Evolutionary conservation across 345 rosid species (phyloP), one percentile per base, ranked within the genome.

Genomic region (Gynandropsis gynandra): DNA sequence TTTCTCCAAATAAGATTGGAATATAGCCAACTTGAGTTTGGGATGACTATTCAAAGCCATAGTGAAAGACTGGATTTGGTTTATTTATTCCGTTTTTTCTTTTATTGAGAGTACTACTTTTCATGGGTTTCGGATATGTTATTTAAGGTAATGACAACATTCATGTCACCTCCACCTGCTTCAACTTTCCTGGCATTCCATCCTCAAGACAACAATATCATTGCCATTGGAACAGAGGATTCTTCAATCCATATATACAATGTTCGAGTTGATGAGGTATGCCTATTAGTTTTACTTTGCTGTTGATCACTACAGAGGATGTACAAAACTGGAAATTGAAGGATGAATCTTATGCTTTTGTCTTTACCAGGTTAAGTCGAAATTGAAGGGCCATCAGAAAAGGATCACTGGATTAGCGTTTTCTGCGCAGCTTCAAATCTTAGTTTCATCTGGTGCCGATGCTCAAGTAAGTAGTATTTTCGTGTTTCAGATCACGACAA

Each of bases 381-480:
- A 76, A 66, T 63, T 89, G 27, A 85, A 63, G 63, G 93, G 95
- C 59, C 97, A 85, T 53, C 82, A 74, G 50, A 82, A 83, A 69
- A 73, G 70, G 48, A 69, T 89, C 21, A 83, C 78, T 3, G 95
- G 97, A 44, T 72, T 89, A 51, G 95, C 95, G 46, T 89, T 85
- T 74, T 79, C 95, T 45, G 59, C 55, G 8, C 64, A 42, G 39
- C 76, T 79, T 42, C 83, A 79, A 51, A 57, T 67, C 40, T 71
- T 89, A 12, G 85, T 85, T 47, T 89, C 97, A 15, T 77, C 93
- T 4, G 97, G 95, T 24, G 93, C 89, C 10, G 97, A 89, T 78
- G 80, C 93, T 65, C 95, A 81, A 83, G 97, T 82, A 49, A 72
- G 62, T 5, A 10, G 20, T 11, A 19, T 10, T 14, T 35, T 39